A percentile compares a stretch with the other conserved stretches of the same genome.
These are phyloP conservation scores for Ramularia endophylla DNA, from an alignment of 2,329 filamentous ascomycete species.

Conservation along the genomic window DNA sequence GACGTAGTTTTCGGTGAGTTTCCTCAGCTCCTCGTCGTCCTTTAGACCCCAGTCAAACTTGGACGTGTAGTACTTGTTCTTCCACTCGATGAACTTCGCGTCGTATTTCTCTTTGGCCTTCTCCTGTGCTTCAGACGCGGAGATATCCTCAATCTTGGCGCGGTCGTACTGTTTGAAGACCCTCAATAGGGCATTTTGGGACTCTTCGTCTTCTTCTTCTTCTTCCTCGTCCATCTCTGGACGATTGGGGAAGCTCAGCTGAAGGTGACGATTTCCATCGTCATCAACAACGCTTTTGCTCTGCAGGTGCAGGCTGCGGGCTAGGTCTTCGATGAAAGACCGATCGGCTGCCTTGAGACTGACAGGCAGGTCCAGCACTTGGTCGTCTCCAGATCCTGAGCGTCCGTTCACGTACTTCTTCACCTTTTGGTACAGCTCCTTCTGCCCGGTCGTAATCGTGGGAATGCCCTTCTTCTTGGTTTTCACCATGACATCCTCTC, in stretches of 20 bases:
- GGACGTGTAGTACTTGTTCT: slow-evolving; percentile 82
- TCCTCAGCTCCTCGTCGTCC: slow-evolving; percentile 71
- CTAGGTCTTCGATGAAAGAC: slow-evolving; percentile 86
- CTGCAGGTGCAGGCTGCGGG: slow-evolving; percentile 59
- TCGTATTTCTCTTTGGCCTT: slow-evolving; percentile 82
- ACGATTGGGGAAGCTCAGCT: slow-evolving; percentile 54
- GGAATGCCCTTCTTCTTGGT: slow-evolving; percentile 57
- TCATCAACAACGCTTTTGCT: slow-evolving; percentile 61
- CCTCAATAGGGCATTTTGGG: slow-evolving; percentile 72
- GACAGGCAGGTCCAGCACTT: slow-evolving; percentile 65
- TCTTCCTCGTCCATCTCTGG: slow-evolving; percentile 48
- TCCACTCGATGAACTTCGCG: slow-evolving; percentile 86
- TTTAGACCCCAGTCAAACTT: slow-evolving; percentile 89
- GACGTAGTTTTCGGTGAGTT: slow-evolving; percentile 91
- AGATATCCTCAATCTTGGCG: slow-evolving; percentile 75
- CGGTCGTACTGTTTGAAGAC: slow-evolving; percentile 89
- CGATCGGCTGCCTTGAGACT: slow-evolving; percentile 76
- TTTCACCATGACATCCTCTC: slow-evolving; percentile 60
- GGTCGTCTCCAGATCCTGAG: slow-evolving; percentile 42
- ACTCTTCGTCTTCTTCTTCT: slow-evolving; percentile 75
- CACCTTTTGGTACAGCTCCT: slow-evolving; percentile 72
- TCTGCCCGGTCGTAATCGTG: slow-evolving; percentile 72
- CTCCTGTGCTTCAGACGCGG: slow-evolving; percentile 69
- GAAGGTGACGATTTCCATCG: slow-evolving; percentile 60
- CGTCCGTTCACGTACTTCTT: slow-evolving; percentile 76